Evolutionary conservation across 2,329 filamentous ascomycete species (phyloP).

Genomic region (Aureobasidium sp.): DNA sequence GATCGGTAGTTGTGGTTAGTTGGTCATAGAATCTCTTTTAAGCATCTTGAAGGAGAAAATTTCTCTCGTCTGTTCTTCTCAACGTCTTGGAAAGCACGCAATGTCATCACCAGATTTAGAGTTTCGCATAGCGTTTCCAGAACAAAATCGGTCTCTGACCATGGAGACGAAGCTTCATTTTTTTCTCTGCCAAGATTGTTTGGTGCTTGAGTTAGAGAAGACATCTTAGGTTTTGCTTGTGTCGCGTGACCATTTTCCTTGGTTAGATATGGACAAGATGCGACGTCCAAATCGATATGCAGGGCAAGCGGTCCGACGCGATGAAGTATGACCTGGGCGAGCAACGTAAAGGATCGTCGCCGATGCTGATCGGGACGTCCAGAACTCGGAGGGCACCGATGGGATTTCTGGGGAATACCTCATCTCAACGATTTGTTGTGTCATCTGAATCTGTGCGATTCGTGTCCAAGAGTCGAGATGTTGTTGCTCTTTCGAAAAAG

Average conservation of each 20-base stretch:
- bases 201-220: neutral
- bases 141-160: neutral
- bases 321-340: neutral
- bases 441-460: neutral
- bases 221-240: neutral
- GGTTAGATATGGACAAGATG: neutral
- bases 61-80: neutral
- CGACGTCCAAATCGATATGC: neutral
- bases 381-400: neutral
- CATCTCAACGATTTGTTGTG: conserved; percentile 2
- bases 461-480: neutral
- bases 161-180: neutral
- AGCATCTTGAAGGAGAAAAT: neutral
- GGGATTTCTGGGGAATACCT: neutral
- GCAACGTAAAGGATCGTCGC: neutral
- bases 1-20: neutral
- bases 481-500: neutral
- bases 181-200: neutral
- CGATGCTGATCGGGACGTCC: neutral
- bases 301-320: neutral
- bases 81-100: conserved; percentile 4
- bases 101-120: conserved; percentile 5
- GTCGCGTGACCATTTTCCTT: neutral
- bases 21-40: conserved; percentile 2
- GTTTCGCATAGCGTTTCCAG: conserved; percentile 2